Evolutionary conservation across 192 early-diverging fungal genomes (phyloP), one percentile per base, ranked within the genome.

Genomic region (Linnemannia zychae): DNA sequence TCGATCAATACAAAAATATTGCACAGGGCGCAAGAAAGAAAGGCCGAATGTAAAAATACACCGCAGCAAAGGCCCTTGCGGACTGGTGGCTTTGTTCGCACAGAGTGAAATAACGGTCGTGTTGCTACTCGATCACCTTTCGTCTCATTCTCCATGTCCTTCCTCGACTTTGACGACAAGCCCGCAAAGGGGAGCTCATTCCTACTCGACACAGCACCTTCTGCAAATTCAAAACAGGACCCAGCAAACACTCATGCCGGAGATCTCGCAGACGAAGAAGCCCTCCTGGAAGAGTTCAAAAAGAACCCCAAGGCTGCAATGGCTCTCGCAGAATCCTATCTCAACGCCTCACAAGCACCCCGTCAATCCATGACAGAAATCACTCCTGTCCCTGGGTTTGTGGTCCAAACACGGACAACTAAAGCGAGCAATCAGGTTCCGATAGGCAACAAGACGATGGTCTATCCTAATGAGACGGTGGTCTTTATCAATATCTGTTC

Each of bases 401-500:
- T 93, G 15, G 63, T 93, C 7, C 88, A 93, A 71, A 90, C 88
- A 1, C 40, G 22, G 7, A 84, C 83, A 7, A 87, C 86, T 31
- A 73, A 67, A 20, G 57, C 71, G 3, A 44, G 72, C 28, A 71
- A 20, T 37, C 65, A 75, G 16, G 57, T 84, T 3, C 77, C 72
- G 18, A 67, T 75, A 28, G 77, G 49, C 4, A 50, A 72, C 38
- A 72, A 86, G 38, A 75, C 83, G 0, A 66, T 81, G 5, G 66
- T 78, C 17, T 92, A 86, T 71, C 78, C 87, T 70, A 71, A 66
- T 73, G 87, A 73, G 40, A 89, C 88, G 2, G 69, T 84, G 53
- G 84, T 95, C 1, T 94, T 92, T 76, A 90, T 95, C 69, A 95
- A 95, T 71, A 67, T 95, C n/a, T 94, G 94, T 67, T 87, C 92